Evolutionary conservation across 148 eudicot genomes (phyloP), one percentile per base, ranked within the genome.

Genomic region (Vaccinium vitisidaea): DNA sequence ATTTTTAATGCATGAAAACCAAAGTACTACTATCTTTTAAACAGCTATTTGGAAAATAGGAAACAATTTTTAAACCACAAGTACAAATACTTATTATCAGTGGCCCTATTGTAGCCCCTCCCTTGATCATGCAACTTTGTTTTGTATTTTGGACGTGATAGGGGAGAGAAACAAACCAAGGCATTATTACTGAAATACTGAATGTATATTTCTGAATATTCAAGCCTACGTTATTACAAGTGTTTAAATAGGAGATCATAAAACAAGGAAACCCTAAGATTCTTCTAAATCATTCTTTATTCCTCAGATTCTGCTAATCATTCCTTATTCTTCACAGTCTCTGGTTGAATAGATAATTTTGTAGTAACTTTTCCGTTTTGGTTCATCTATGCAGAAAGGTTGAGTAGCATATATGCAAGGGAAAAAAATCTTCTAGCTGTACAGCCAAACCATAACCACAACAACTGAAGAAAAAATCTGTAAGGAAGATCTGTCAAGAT

Each of bases 401-500:
- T 84, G 88, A 86, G 82, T 86, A 86, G 88, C 86, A 83, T 80
- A 58, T 73, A 7, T 73, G 79, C 75, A 81, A 87, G 82, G 80
- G 86, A 80, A 83, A 84, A 88, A 74, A 83, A 81, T 67, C 90
- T 84, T 88, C 84, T 86, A 88, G 89, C 89, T 86, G 93, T 91
- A 89, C 87, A 89, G 91, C 86, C 85, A 85, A 86, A 89, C 85
- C 65, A 69, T 84, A 92, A 87, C 90, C 74, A 55, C 86, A 82
- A 53, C 83, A 88, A 71, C 39, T 30, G 87, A 77, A 58, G 52
- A 55, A 84, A 85, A 80, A 85, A 90, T 70, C 80, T 86, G 88
- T 88, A 94, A 88, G 96, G 89, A 91, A 91, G 92, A 86, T 85
- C 86, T 88, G 80, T 86, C 89, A 87, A 85, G 88, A 89, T 91